phyloP scores from a whole-genome alignment of 441 rosid genomes.

The Erodium trifolium region DNA sequence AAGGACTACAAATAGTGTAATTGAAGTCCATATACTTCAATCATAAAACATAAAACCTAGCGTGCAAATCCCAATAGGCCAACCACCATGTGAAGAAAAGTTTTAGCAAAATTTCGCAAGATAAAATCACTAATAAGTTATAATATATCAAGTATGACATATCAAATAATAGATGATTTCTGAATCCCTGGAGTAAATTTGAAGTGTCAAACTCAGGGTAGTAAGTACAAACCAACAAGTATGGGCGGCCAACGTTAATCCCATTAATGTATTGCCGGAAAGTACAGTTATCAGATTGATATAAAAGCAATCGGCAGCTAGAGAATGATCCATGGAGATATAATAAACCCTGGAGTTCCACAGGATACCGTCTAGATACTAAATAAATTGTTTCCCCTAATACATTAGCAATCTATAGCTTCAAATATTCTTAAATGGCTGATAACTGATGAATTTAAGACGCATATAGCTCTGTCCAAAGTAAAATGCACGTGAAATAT shows the following conservation, averaged over 20 bases:
- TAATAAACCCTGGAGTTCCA: background rate
- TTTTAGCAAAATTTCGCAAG: background rate
- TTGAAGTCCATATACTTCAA: background rate
- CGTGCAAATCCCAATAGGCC: background rate
- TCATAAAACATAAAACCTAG: background rate
- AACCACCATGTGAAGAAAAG: background rate
- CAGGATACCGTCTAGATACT: background rate
- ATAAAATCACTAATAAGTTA: background rate
- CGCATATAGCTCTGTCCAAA: conserved; percentile 14
- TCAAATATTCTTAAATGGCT: background rate
- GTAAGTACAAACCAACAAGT: background rate
- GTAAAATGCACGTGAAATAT: conserved; percentile 16
- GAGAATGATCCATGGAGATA: background rate
- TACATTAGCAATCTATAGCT: background rate
- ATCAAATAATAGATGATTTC: background rate
- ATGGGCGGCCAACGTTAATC: background rate
- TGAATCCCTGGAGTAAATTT: background rate
- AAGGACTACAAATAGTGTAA: background rate
- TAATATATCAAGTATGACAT: background rate
- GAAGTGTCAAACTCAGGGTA: background rate
- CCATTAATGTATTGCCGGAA: background rate
- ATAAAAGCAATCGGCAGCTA: background rate
- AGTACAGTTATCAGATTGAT: background rate
- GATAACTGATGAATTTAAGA: conserved; percentile 6
- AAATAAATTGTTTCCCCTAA: background rate